A percentile compares a stretch with the other conserved stretches of the same genome.
phyloP scores from a whole-genome alignment of 805 yeast genomes.

The Zygotorulaspora chibaensis region DNA sequence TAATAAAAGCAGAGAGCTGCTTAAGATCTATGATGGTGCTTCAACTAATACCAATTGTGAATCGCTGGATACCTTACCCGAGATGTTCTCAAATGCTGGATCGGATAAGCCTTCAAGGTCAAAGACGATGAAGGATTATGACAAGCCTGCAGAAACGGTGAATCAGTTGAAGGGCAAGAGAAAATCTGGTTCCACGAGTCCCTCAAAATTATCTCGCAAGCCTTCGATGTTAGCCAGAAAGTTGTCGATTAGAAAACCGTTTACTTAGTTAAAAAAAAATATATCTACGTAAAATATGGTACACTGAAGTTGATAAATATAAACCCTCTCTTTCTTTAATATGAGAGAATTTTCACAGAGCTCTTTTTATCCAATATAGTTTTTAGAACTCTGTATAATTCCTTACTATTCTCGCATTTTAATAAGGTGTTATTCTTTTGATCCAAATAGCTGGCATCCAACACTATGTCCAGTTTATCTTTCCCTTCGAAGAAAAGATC shows the following conservation, averaged over 20 bases:
- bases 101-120: conserved; percentile 3
- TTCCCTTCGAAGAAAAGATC: conserved; percentile 33
- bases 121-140: conserved; percentile 37
- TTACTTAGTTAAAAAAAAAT: conserved; percentile 1
- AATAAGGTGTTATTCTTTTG: conserved; percentile 29
- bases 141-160: conserved; percentile 38
- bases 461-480: conserved; percentile 33
- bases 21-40: conserved; percentile 17
- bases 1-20: conserved; percentile 21
- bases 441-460: conserved; percentile 35
- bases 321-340: conserved; percentile 6
- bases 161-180: conserved; percentile 35
- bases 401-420: conserved; percentile 25
- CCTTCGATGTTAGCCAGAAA: conserved; percentile 37
- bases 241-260: conserved; percentile 31
- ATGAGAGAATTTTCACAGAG: conserved; percentile 33
- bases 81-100: conserved; percentile 7
- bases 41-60: conserved; percentile 14
- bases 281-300: neutral
- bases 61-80: conserved; percentile 16
- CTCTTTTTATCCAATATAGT: conserved; percentile 31
- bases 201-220: conserved; percentile 33
- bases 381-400: conserved; percentile 27
- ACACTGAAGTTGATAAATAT: neutral
- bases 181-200: conserved; percentile 28